phyloP scores from a whole-genome alignment of 345 rosid species.

The Kernera saxatilis region DNA sequence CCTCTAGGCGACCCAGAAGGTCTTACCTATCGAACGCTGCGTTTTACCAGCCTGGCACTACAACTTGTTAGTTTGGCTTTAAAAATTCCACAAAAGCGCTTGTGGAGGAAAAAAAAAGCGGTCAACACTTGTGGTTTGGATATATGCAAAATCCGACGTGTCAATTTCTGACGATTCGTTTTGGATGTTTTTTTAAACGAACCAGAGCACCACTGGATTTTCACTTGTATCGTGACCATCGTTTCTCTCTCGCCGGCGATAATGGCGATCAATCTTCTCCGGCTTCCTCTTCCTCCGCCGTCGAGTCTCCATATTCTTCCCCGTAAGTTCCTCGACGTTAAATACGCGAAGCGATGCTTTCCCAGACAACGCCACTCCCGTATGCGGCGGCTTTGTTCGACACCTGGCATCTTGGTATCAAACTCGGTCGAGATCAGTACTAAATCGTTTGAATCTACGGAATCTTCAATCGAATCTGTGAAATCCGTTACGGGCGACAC shows the following conservation, averaged over 20 bases:
- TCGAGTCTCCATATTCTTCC: conserved; percentile 27
- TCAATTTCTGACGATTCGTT: conserved; percentile 1
- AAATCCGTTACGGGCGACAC: conserved; percentile 27
- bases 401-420: conserved; percentile 28
- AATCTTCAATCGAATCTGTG: conserved; percentile 11
- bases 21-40: background rate
- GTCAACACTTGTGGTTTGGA: conserved; percentile 7
- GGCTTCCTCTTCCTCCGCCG: conserved; percentile 32
- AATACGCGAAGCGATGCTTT: conserved; percentile 21
- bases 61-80: background rate
- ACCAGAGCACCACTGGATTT: conserved; percentile 7
- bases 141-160: conserved; percentile 28
- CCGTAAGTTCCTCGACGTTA: conserved; percentile 4
- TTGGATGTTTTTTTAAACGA: conserved; percentile 3
- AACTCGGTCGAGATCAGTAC: conserved; percentile 51
- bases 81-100: background rate
- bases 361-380: conserved; percentile 24
- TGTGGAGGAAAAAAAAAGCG: background rate
- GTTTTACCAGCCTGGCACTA: conserved; percentile 13
- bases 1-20: background rate
- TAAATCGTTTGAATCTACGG: conserved; percentile 19
- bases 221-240: conserved; percentile 5
- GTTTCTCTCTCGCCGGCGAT: background rate
- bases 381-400: conserved; percentile 4
- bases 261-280: conserved; percentile 49